Evolutionary conservation across 202 grass and related monocot genomes (phyloP).

Genomic region (Eragrostis tef): DNA sequence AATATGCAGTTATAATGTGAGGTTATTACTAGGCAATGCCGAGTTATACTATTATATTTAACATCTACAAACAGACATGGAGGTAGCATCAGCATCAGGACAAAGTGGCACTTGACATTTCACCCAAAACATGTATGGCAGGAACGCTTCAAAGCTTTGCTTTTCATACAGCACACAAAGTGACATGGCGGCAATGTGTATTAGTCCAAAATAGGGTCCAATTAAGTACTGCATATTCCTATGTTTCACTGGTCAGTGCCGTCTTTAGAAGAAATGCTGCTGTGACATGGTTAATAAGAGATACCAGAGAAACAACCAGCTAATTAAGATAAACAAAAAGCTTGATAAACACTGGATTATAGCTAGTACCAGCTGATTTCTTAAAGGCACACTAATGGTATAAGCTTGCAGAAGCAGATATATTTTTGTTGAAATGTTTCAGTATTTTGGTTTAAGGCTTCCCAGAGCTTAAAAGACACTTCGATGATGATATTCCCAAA

Average conservation of each 20-base stretch:
- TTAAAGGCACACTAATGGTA: background rate
- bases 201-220: conserved; percentile 36
- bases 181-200: conserved; percentile 42
- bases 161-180: conserved; percentile 39
- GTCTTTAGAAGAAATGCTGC: conserved; percentile 24
- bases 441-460: background rate
- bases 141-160: conserved; percentile 42
- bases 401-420: background rate
- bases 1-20: background rate
- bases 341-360: background rate
- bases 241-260: conserved; percentile 38
- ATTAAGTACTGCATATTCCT: conserved; percentile 25
- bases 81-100: background rate
- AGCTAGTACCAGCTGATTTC: background rate
- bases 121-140: conserved; percentile 18
- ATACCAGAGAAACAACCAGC: conserved; percentile 21
- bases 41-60: conserved; percentile 33
- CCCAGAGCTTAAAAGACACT: background rate
- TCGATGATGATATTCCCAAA: background rate
- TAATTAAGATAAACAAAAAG: background rate
- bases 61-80: background rate
- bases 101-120: conserved; percentile 43
- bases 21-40: conserved; percentile 20
- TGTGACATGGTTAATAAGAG: conserved; percentile 21
- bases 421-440: background rate